Base-by-base conservation (phyloP, 352 stramenopile genomes). In the Pilasporangium apinafurcum region DNA sequence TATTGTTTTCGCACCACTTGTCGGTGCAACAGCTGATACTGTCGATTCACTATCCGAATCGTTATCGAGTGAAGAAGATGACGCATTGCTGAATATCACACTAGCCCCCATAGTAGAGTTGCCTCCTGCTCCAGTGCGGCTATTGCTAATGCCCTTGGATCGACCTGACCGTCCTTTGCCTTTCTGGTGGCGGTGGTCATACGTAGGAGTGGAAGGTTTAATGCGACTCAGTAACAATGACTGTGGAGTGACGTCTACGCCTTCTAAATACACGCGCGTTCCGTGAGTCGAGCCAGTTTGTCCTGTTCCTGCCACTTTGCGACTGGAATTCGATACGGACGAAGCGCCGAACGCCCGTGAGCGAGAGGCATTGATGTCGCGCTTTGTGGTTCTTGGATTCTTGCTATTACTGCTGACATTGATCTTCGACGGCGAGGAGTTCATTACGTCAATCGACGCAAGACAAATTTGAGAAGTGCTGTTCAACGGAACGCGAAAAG, bases 191-290 rank as follows among this genome's bases (percentile, higher is more conserved):
- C 47, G 28, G 14, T 50, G 46, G 27, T 64, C 59, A 6, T 62
- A 47, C 5, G 56, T 45, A 4, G 65, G 56, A 6, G 65, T 66
- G 22, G 68, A 67, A 1, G 74, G 63, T 39, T 88, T 86, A 51
- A 86, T 85, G 24, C 72, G 69, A 40, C 72, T 86, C 45, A 83
- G 55, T 0, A 91, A 60, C 22, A 91, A 56, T 24, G 79, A 91
- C 49, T 91, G 79, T 18, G 79, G 78, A 8, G 78, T 91, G 22
- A 88, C 79, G 21, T 91, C 76, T 3, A 56, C 51, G 5, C 79
- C 79, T 20, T 87, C 71, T 20, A 88, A 40, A 48, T 73, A 91
- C 25, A 91, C 74, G 21, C 76, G 73, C 32, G 70, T 57, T 4
- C 67, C 68, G 16, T 67, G 63, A 0, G 54, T 53, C 30, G 58